Evolutionary conservation across 225 moss, liverwort and hornwort species (phyloP), one percentile per base, ranked within the genome.

Genomic region (Asterella californica): DNA sequence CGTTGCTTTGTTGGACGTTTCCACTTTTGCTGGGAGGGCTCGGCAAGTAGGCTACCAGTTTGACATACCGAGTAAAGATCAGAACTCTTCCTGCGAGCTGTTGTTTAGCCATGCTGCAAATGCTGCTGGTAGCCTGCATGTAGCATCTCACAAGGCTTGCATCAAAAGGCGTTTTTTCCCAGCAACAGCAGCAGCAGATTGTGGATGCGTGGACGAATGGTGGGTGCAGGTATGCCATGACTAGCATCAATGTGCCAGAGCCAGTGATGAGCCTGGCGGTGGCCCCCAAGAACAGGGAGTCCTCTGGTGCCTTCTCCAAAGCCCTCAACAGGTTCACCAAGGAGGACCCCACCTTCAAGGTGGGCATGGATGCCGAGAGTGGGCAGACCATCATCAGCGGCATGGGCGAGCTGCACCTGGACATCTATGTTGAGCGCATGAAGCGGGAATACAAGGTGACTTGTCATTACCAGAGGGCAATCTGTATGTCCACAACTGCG

Each of bases 301-400:
- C 69, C 93, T 95, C 71, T n/a, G 95, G 93, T 78, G 93, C 85
- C 79, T 93, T 95, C 93, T 91, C 95, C 24, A 79, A 80, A 50
- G 95, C 93, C 30, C 91, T 95, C 3, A 87, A 93, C 59, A 95
- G 93, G 80, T 81, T 95, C 75, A 91, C 93, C 24, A 93, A 95
- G 84, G 95, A 95, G 67, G 95, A 93, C 79, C 95, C 95, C 14
- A 93, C 95, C 1, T 95, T 95, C 85, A 93, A 93, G 76, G 93
- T 95, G 79, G 90, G 93, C 37, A 90, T 93, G 77, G 95, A 95
- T 42, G 95, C 93, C 36, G 95, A 95, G 90, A 93, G 93, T 55
- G 93, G 93, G 79, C 95, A 95, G 84, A 95, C 95, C n/a, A 91
- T 95, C 78, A 95, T 95, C 49, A 93, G 93, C 75, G 95, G 95